Conservation (phyloP, 108 stramenopile genomes). For the Skeletonema tropicum region DNA sequence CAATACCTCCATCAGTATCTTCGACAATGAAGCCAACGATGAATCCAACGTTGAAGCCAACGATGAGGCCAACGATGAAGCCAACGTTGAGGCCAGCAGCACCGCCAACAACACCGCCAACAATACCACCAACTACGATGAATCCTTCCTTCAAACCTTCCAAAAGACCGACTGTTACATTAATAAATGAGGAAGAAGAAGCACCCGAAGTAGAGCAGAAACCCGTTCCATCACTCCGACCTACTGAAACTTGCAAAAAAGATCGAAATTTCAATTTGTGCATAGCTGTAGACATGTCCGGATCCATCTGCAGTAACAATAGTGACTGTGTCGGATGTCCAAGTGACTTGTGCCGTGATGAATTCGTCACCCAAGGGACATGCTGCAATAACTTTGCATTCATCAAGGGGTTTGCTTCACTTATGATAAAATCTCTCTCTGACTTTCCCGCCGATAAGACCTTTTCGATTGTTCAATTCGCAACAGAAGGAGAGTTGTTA, state of each 20-base stretch:
- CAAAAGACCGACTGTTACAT: too few relatives aligned
- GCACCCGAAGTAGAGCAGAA: not conserved
- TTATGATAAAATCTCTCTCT: not conserved
- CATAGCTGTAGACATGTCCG: slow-evolving; percentile 3
- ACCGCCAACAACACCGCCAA: not conserved
- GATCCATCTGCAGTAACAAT: slow-evolving; percentile 1
- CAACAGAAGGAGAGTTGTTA: not conserved
- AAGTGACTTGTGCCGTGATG: slow-evolving; percentile 2
- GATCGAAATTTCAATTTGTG: slow-evolving; percentile 9
- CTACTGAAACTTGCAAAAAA: not conserved
- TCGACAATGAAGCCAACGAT: not conserved
- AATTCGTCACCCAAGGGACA: not conserved
- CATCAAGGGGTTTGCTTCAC: slow-evolving; percentile 6
- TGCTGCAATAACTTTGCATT: slow-evolving; percentile 1
- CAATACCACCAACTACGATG: not conserved
- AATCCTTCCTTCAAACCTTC: too few relatives aligned
- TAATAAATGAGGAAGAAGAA: not conserved
- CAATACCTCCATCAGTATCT: not conserved
- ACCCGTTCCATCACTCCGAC: slow-evolving; percentile 9
- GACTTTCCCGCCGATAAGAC: slow-evolving; percentile 6
- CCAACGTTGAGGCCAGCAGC: not conserved
- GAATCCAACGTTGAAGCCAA: not conserved
- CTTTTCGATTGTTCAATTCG: slow-evolving; percentile 3
- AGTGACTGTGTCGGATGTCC: not conserved
- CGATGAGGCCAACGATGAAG: not conserved